Percentiles rank a stretch among this genome's conserved stretches.
Evolutionary conservation across 2,329 filamentous ascomycete genomes (phyloP).

Genomic region (Grosmannia huntii): DNA sequence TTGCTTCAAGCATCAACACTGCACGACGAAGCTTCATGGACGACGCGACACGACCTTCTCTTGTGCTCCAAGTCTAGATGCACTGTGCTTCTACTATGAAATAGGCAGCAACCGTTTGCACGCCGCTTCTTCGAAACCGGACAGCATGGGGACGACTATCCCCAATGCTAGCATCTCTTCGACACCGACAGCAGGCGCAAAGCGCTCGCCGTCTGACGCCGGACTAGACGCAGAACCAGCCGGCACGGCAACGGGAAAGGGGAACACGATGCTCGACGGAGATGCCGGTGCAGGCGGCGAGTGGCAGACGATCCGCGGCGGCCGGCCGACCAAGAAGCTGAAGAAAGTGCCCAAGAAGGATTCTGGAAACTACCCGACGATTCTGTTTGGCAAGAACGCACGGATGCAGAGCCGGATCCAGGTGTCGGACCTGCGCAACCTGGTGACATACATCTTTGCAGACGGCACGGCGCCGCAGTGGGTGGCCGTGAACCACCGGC

Average conservation of each 20-base stretch:
- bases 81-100: neutral
- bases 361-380: conserved; percentile 44
- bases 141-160: neutral
- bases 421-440: conserved; percentile 47
- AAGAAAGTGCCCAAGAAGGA: conserved; percentile 48
- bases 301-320: conserved; percentile 39
- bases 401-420: conserved; percentile 50
- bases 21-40: neutral
- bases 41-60: neutral
- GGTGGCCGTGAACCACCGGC: conserved; percentile 49
- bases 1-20: neutral
- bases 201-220: neutral
- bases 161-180: neutral
- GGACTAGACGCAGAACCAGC: neutral
- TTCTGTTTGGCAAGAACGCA: conserved; percentile 43
- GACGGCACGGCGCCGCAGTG: conserved; percentile 53
- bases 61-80: neutral
- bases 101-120: neutral
- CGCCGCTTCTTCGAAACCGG: neutral
- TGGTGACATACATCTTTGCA: conserved; percentile 54
- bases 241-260: neutral
- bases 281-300: conserved; percentile 11
- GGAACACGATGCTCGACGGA: conserved; percentile 8
- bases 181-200: neutral
- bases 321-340: conserved; percentile 39